These are phyloP conservation scores for Arthrobotrys megalospora DNA, from an alignment of 2,329 filamentous ascomycete genomes.

Conservation along the genomic window DNA sequence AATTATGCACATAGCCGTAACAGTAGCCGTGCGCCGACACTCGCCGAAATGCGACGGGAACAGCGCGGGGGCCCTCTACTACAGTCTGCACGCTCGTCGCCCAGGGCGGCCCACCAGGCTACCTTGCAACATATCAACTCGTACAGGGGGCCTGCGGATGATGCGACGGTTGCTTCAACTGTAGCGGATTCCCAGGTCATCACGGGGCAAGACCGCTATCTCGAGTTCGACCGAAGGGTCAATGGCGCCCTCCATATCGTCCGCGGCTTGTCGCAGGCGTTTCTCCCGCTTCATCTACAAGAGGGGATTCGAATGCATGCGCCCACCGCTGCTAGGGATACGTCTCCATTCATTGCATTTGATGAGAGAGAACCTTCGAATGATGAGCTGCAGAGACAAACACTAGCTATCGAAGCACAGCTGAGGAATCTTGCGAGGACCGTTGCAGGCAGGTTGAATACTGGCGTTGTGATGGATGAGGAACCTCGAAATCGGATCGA, in stretches of 20 bases:
- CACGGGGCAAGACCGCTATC: constrained; percentile 47
- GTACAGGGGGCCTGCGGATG: constrained; percentile 36
- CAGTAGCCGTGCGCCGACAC: constrained; percentile 12
- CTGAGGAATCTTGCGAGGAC: constrained; percentile 45
- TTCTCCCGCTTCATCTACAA: constrained; percentile 50
- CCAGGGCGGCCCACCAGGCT: constrained; percentile 29
- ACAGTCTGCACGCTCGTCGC: constrained; percentile 49
- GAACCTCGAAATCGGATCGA: constrained; percentile 55
- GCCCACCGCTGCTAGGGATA: constrained; percentile 28
- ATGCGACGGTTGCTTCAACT: constrained; percentile 45
- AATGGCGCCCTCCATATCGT: constrained; percentile 56
- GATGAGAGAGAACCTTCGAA: constrained; percentile 51
- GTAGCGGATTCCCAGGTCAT: constrained; percentile 48
- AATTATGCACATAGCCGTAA: constrained; percentile 31
- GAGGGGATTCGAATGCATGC: constrained; percentile 44
- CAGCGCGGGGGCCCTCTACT: constrained; percentile 29
- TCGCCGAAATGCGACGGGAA: constrained; percentile 48
- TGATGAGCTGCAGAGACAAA: constrained; percentile 51
- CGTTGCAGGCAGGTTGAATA: constrained; percentile 35
- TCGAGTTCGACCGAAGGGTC: constrained; percentile 51
- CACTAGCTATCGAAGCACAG: constrained; percentile 49
- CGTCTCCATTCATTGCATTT: constrained; percentile 46
- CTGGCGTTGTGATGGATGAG: constrained; percentile 14
- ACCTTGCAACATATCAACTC: constrained; percentile 27
- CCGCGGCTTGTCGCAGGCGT: constrained; percentile 44